A percentile compares a stretch with the other conserved stretches of the same genome.
Conservation (phyloP, 169 alveolate species). For the Plasmodium falciparum region DNA sequence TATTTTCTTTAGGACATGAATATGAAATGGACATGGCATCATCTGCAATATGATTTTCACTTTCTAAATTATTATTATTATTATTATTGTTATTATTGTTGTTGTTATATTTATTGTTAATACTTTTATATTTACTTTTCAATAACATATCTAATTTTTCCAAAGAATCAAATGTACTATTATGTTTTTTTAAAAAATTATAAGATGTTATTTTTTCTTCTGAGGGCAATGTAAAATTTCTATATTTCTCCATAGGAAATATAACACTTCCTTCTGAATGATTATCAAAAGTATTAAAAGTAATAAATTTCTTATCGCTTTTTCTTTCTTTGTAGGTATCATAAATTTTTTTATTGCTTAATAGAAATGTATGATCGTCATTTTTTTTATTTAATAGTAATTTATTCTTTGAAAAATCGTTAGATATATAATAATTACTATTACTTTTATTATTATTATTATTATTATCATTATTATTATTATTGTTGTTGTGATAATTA, state of each 20-base stretch:
- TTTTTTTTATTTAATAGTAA: conserved; percentile 13
- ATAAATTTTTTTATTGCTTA: conserved; percentile 39
- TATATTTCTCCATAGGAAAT: conserved; percentile 4
- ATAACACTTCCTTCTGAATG: neutral
- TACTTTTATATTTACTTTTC: conserved; percentile 15
- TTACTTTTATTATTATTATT: neutral
- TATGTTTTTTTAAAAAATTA: neutral
- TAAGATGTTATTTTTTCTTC: conserved; percentile 1
- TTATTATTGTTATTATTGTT: neutral
- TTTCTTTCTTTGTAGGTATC: conserved; percentile 5
- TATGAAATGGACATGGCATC: neutral
- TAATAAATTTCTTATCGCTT: neutral
- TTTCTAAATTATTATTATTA: neutral
- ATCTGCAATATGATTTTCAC: neutral
- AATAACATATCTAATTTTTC: conserved; percentile 49
- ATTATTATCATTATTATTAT: neutral
- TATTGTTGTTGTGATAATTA: neutral
- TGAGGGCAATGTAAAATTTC: conserved; percentile 20
- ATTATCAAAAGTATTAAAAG: neutral
- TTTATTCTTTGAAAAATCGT: neutral
- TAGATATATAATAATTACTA: too few species aligned
- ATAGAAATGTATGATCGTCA: conserved; percentile 12
- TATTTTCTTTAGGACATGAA: neutral
- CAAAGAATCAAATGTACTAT: conserved; percentile 21
- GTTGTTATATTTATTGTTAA: neutral